phyloP scores from a whole-genome alignment of 805 yeast genomes.

The Cephaloascus fragrans region DNA sequence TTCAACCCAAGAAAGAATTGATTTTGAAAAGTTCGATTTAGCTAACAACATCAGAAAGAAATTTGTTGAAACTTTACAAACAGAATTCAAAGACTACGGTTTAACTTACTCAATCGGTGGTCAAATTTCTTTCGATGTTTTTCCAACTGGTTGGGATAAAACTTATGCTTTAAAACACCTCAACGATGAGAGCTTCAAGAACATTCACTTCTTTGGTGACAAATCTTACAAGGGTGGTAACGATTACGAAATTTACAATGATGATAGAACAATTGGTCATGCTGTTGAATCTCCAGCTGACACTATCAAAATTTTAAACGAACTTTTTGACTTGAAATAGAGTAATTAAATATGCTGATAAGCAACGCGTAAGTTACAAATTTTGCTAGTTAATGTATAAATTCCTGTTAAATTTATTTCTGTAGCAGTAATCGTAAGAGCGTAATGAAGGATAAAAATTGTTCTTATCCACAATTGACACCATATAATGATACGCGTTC shows the following conservation, averaged over 20 bases:
- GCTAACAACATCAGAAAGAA: slow-evolving; percentile 72
- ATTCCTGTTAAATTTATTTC: too few species aligned
- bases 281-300: slow-evolving; percentile 85
- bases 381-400: too few species aligned
- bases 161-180: slow-evolving; percentile 95
- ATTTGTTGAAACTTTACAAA: slow-evolving; percentile 77
- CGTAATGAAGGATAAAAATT: too few species aligned
- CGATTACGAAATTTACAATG: slow-evolving; percentile 93
- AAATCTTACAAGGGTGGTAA: slow-evolving; percentile 96
- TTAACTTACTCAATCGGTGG: slow-evolving; percentile 98
- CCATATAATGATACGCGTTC: too few species aligned
- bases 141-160: slow-evolving; percentile 99
- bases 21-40: slow-evolving; percentile 79
- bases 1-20: slow-evolving; percentile 86
- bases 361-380: too few species aligned
- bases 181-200: slow-evolving; percentile 70
- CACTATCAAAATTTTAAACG: slow-evolving; percentile 78
- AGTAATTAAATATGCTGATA: too few species aligned
- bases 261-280: slow-evolving; percentile 91
- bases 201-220: slow-evolving; percentile 98
- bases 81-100: slow-evolving; percentile 72
- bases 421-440: too few species aligned
- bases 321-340: slow-evolving; percentile 57
- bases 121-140: slow-evolving; percentile 96
- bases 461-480: too few species aligned